Base-by-base conservation (phyloP, 192 early-diverging fungal genomes). In the Gonapodya prolifera region DNA sequence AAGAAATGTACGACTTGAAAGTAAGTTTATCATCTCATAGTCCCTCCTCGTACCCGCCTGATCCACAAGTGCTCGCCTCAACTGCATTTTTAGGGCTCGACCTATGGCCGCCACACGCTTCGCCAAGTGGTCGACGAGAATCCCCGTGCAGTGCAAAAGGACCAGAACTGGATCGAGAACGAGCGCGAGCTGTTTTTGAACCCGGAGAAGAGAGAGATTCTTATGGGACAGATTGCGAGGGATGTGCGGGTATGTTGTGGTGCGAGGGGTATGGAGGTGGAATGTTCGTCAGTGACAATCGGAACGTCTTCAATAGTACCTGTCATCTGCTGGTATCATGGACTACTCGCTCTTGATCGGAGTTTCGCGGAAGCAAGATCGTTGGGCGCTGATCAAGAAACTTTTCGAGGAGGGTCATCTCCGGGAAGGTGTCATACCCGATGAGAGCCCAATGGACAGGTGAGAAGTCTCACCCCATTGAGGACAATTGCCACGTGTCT, bases 271-370 rank as follows among this genome's bases (percentile, higher is more conserved):
- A 34, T 0, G 0, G 0, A 34, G 30, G 73, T 31, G 33, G 8
- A 73, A 73, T 29, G 2, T 29, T 73, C 32, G 71, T 8, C 31
- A 23, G 23, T 61, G 2, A 35, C 32, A 1, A 29, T 18, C 30
- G 32, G 34, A 1, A 2, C 35, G 77, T 18, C 34, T 70, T 32
- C 13, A 29, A 33, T 35, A 84, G 85, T 87, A 89, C 82, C 83
- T 99, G 69, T 74, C 83, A 86, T 34, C 85, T 87, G 35, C 85
- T 33, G 91, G 94, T 75, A 98, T 99, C 74, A 99, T 99, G 98
- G 98, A 99, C 83, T 99, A 99, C 84, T 96, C 95, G 76, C 87
- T 99, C 75, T 83, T 99, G 28, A 82, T 99, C 76, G 98, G 98
- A 2, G 87, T 95, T 34, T 96, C 45, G 8, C 45, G 45, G 8